phyloP scores from a whole-genome alignment of 1,284 basidiomycete species.

The Ganoderma leucocontextum region DNA sequence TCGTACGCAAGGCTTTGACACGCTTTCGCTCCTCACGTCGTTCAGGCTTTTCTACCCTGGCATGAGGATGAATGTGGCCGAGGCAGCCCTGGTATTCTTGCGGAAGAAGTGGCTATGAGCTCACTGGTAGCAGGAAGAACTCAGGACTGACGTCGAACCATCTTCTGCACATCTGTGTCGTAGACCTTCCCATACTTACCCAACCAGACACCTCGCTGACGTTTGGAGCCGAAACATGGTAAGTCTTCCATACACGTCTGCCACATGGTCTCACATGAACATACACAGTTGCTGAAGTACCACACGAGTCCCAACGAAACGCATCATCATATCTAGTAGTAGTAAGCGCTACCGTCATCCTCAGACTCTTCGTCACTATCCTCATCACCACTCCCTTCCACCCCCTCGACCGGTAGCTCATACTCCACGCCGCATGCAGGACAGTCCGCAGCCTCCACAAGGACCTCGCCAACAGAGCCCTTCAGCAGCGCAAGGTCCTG shows the following conservation, averaged over 20 bases:
- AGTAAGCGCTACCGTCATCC: too few species aligned
- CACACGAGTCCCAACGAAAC: too few species aligned
- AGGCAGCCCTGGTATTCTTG: not conserved
- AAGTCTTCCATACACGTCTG: too few species aligned
- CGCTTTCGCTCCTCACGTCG: not conserved
- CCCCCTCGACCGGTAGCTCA: not conserved
- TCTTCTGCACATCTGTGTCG: not conserved
- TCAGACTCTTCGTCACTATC: not conserved
- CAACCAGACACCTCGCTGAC: too few species aligned
- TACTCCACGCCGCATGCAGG: not conserved
- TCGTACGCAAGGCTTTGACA: not conserved
- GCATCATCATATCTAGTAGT: too few species aligned
- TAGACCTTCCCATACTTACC: too few species aligned
- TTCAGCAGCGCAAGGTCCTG: not conserved
- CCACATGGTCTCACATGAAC: too few species aligned
- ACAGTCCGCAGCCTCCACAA: not conserved
- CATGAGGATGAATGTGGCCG: too few species aligned
- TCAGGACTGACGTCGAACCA: not conserved
- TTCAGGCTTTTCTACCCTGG: not conserved
- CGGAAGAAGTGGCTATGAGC: not conserved
- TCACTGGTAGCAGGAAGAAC: not conserved
- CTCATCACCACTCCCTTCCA: not conserved
- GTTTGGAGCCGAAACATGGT: too few species aligned
- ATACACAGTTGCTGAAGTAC: too few species aligned
- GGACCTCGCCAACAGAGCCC: not conserved